Base-by-base conservation (phyloP, 1,284 basidiomycete species). In the Anthracocystis walkeri region DNA sequence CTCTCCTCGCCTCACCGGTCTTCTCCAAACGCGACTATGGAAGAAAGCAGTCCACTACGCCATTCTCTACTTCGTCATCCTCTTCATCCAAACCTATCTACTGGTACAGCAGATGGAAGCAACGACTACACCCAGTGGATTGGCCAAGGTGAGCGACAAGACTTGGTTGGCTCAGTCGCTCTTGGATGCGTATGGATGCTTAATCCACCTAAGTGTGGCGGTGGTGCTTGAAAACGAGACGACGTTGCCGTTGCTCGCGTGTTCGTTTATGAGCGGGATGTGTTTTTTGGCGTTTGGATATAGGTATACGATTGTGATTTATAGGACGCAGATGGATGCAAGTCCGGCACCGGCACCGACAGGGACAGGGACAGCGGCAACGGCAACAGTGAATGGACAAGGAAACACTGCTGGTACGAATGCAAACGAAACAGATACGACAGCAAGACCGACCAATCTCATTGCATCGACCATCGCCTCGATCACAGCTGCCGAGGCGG, bases 51-150 rank as follows among this genome's bases (percentile, higher is more conserved):
- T 77, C 27, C 55, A 62, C 41, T 85, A 82, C 46, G 84, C 78
- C 21, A 58, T 79, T 31, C 23, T 81, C 44, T 76, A 84, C 29
- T 78, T 77, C 4, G 1, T 79, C 21, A 61, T 81, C 1, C 75
- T 83, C 52, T 56, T 72, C 7, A 10, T 78, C 7, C 74, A 85
- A 35, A 68, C 82, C 2, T 50, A 70, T 27, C 49, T 84, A 3
- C 63, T 85, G 8, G 84, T 85, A 2, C 57, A 81, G 35, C 85
- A 86, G 74, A 83, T 86, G 77, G 80, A 86, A 52, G 75, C 64
- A 25, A 74, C 78, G 7, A 66, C 63, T 5, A 82, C 79, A 4
- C 82, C 82, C 1, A 70, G 68, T 18, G 79, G 80, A 12, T 63
- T 80, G 18, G 71, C 67, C 0, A 80, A 81, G 40, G 60, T 85